Base-by-base conservation (phyloP, 495 filamentous ascomycete species). In the Saxophila tyrrhenica region DNA sequence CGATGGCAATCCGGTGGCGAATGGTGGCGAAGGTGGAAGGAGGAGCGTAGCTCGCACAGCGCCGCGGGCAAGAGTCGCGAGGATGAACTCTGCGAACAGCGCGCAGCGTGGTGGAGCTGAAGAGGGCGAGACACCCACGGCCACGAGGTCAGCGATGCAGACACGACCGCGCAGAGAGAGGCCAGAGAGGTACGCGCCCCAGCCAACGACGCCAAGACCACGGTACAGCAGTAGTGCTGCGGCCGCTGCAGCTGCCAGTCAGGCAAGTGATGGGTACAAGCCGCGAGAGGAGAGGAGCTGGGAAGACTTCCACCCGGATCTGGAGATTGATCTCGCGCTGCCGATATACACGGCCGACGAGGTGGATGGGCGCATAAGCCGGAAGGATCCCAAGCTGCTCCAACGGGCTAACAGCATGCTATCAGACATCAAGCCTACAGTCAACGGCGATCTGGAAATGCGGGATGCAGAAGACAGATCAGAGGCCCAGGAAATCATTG, bases 291-390 rank as follows among this genome's bases (percentile, higher is more conserved):
- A 99, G 69, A 82, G 90, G 52, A 86, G 87, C 15, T 99, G 90
- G 86, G 87, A 94, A 62, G 94, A 97, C 68, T 97, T 95, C 51
- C 92, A 99, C 67, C 89, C 85, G 13, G 85, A 95, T 61, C 77
- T 99, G 32, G 90, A 97, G 67, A 85, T 94, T 55, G 87, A 92
- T 46, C 76, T 75, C 24, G 78, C 74, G 17, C 81, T 97, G 48
- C 79, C 80, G 39, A 73, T 95, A 1, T 92, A 91, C 66, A 78
- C 76, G 38, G 79, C 89, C 9, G 80, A 90, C 54, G 86, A 95
- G 48, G 85, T 97, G 16, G 94, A 97, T 65, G 86, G 82, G 21
- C 22, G 59, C 9, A 70, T 73, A 42, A 63, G 65, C 20, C 71
- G 2, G 43, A 57, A 65, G 46, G 60, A 57, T 52, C 57, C 55